These are phyloP conservation scores for Fusarium scirpi DNA, from an alignment of 2,329 filamentous ascomycete genomes.

Conservation along the genomic window DNA sequence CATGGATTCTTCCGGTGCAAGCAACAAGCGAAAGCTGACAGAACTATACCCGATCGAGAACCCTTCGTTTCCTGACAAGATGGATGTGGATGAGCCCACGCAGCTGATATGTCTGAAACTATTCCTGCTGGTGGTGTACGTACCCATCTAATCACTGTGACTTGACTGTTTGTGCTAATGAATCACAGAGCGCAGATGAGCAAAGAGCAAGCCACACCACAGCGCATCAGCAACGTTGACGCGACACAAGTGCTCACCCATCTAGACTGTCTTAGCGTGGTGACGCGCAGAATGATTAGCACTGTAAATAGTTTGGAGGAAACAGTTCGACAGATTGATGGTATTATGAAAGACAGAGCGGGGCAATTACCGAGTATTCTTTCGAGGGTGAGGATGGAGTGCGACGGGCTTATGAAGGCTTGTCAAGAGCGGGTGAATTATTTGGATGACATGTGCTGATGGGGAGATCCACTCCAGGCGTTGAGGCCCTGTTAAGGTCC, in stretches of 20 bases:
- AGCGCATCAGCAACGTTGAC: neutral
- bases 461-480: neutral
- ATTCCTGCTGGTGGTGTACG: neutral
- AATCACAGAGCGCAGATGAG: neutral
- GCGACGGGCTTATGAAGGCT: neutral
- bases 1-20: neutral
- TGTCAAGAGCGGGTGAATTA: neutral
- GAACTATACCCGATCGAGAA: neutral
- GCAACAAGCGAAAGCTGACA: neutral
- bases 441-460: neutral
- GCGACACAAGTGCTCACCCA: neutral
- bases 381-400: neutral
- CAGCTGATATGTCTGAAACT: neutral
- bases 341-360: neutral
- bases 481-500: neutral
- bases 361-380: neutral
- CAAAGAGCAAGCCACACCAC: neutral
- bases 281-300: neutral
- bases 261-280: neutral
- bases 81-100: neutral
- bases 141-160: neutral
- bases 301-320: neutral
- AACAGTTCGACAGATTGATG: neutral
- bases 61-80: neutral
- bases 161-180: neutral